Conservation (phyloP, 306 rosid species). For the Leucaena leucocephala region DNA sequence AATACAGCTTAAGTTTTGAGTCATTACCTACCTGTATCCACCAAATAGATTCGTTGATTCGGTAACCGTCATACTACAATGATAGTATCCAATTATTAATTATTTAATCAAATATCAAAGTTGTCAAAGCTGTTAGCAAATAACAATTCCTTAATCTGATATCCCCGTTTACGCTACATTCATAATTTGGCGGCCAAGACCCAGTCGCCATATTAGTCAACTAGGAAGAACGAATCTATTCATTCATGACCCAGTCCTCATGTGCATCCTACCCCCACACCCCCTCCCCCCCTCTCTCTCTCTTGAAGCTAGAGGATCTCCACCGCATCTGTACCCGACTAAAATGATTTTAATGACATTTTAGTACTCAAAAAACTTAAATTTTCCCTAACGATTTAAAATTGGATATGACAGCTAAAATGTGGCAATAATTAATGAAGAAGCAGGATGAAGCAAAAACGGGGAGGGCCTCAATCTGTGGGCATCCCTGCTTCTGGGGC, state of each 20-base stretch:
- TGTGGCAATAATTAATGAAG: not conserved
- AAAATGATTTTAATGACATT: too few relatives aligned
- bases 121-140: not conserved
- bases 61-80: constrained; percentile 32
- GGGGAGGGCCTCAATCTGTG: not conserved
- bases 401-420: not conserved
- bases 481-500: not conserved
- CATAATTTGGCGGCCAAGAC: too few relatives aligned
- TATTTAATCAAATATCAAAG: constrained; percentile 1
- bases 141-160: not conserved
- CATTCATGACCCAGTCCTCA: too few relatives aligned
- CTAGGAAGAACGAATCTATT: not conserved
- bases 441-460: not conserved
- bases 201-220: not conserved
- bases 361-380: too few relatives aligned
- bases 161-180: not conserved
- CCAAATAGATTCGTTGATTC: constrained; percentile 32
- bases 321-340: too few relatives aligned
- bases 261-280: not conserved
- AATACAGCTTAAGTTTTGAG: not conserved
- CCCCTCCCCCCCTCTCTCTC: too few relatives aligned
- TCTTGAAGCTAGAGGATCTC: too few relatives aligned
- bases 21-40: not conserved
- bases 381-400: not conserved
- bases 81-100: not conserved